Evolutionary conservation across 2,329 filamentous ascomycete genomes (phyloP).

Genomic region (Fusarium nelsonii): DNA sequence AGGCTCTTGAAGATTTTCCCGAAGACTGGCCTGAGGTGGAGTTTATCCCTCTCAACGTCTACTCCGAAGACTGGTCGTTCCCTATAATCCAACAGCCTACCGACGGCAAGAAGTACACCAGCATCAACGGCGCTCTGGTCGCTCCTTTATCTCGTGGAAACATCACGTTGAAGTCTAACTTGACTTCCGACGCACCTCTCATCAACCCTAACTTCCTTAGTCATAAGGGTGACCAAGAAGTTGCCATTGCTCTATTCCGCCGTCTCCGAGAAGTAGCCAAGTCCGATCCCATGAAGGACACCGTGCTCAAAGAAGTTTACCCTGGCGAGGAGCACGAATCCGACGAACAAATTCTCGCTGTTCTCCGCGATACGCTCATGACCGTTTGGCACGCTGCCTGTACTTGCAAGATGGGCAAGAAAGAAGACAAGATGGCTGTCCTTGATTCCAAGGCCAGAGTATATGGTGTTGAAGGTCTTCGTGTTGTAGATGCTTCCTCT

Average conservation of each 20-base stretch:
- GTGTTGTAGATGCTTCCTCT: conserved; percentile 35
- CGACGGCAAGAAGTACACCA: conserved; percentile 42
- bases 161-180: conserved; percentile 55
- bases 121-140: conserved; percentile 51
- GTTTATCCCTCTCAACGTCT: conserved; percentile 43
- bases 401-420: conserved; percentile 42
- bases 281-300: conserved; percentile 47
- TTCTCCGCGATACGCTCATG: conserved; percentile 46
- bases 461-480: conserved; percentile 29
- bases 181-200: conserved; percentile 54
- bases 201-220: conserved; percentile 62
- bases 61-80: conserved; percentile 38
- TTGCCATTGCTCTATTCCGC: conserved; percentile 59
- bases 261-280: conserved; percentile 55
- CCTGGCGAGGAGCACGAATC: conserved; percentile 44
- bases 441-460: conserved; percentile 36
- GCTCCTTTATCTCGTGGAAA: conserved; percentile 59
- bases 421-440: conserved; percentile 33
- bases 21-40: conserved; percentile 55
- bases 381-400: conserved; percentile 43
- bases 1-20: conserved; percentile 44
- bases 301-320: conserved; percentile 53
- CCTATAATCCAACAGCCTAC: conserved; percentile 38
- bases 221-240: conserved; percentile 57
- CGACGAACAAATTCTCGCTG: conserved; percentile 57